Percentiles rank a stretch among this genome's conserved stretches.
These are phyloP conservation scores for Saccharomyces cerevisiae DNA, from an alignment of 805 yeast species.

Conservation along the genomic window DNA sequence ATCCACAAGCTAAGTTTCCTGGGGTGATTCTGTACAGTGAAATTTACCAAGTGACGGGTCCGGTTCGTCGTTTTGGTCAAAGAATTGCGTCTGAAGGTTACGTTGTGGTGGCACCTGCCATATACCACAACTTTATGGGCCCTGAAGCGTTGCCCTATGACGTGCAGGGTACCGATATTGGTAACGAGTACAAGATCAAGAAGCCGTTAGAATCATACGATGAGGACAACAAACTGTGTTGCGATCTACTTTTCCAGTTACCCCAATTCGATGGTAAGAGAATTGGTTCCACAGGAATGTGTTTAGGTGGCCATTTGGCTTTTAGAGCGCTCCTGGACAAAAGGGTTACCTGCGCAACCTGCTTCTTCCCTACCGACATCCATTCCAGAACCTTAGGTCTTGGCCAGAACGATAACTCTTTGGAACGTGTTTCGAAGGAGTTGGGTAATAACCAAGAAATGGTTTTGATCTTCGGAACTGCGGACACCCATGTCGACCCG, in stretches of 20 bases:
- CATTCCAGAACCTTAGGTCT: slow-evolving; percentile 60
- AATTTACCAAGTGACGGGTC: slow-evolving; percentile 77
- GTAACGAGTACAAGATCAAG: slow-evolving; percentile 56
- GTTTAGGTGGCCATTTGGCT: slow-evolving; percentile 78
- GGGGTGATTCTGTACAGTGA: slow-evolving; percentile 75
- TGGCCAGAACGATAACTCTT: slow-evolving; percentile 57
- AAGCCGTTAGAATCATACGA: slow-evolving; percentile 68
- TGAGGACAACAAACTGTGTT: slow-evolving; percentile 57
- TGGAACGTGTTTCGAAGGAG: slow-evolving; percentile 43
- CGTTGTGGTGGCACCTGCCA: slow-evolving; percentile 71
- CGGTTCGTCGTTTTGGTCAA: slow-evolving; percentile 69
- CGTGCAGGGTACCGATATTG: slow-evolving; percentile 64
- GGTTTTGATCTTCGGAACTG: slow-evolving; percentile 65
- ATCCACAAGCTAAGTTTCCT: slow-evolving; percentile 74
- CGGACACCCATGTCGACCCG: slow-evolving; percentile 73
- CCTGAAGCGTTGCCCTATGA: slow-evolving; percentile 64
- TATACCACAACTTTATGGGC: slow-evolving; percentile 64
- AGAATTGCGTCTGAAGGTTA: slow-evolving; percentile 74
- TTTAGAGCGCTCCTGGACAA: slow-evolving; percentile 55
- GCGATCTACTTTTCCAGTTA: slow-evolving; percentile 51
- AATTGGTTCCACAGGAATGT: slow-evolving; percentile 81
- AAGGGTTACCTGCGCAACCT: slow-evolving; percentile 57
- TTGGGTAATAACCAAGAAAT: slow-evolving; percentile 49
- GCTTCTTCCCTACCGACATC: slow-evolving; percentile 77
- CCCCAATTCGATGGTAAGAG: slow-evolving; percentile 56